Evolutionary conservation across 1,284 basidiomycete genomes (phyloP).

Genomic region (Cryptococcus sp.): DNA sequence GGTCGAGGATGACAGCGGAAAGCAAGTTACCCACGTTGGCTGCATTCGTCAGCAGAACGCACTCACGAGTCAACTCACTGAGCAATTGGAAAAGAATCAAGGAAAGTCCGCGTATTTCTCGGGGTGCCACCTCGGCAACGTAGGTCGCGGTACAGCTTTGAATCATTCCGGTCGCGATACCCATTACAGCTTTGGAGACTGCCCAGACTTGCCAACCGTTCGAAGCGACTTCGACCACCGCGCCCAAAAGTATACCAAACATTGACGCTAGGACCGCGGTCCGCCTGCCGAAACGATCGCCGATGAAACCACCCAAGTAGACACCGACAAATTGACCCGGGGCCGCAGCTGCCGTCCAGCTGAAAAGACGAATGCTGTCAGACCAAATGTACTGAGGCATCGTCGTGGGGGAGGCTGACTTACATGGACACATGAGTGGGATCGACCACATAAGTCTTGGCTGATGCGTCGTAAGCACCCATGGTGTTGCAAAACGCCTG

Average conservation of each 20-base stretch:
- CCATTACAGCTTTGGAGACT: constrained; percentile 1
- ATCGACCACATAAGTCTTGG: background rate
- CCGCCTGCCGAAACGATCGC: background rate
- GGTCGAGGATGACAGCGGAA: constrained; percentile 1
- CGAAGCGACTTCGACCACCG: background rate
- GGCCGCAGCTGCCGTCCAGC: background rate
- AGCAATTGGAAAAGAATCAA: constrained; percentile 1
- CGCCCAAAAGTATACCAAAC: background rate
- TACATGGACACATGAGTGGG: constrained; percentile 1
- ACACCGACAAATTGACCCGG: background rate
- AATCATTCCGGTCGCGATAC: background rate
- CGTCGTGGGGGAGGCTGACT: background rate
- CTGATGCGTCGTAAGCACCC: background rate
- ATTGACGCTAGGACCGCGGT: background rate
- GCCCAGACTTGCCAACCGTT: constrained; percentile 1
- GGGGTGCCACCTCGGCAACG: background rate
- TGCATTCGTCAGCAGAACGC: background rate
- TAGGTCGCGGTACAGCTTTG: background rate
- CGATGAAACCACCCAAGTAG: background rate
- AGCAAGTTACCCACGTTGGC: background rate
- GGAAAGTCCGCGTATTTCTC: background rate
- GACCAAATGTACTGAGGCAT: background rate
- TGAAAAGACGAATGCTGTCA: background rate
- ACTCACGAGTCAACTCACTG: background rate
- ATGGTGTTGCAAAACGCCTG: background rate